Conservation (phyloP, 169 alveolate species). For the Ichthyophthirius multifiliis region DNA sequence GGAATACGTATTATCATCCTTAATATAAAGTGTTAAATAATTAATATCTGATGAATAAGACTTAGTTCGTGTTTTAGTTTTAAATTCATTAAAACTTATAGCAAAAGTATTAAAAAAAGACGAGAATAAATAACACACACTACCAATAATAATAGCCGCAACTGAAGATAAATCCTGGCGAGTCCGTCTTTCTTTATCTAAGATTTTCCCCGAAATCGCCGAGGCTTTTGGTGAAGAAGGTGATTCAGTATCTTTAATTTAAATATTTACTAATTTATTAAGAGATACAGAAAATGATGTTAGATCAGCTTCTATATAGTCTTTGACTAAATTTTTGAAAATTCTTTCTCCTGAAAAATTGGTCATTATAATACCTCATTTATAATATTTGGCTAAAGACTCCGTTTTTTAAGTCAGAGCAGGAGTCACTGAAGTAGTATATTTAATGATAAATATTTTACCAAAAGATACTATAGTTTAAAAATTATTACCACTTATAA, state of each 20-base stretch:
- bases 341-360: conserved; percentile 58
- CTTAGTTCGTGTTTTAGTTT: conserved; percentile 59
- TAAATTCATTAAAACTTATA: conserved; percentile 57
- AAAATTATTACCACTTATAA: conserved; percentile 45
- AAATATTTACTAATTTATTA: conserved; percentile 56
- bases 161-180: conserved; percentile 82
- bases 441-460: conserved; percentile 47
- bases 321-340: conserved; percentile 44
- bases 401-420: conserved; percentile 53
- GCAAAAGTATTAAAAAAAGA: conserved; percentile 59
- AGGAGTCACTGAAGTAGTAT: conserved; percentile 54
- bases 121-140: conserved; percentile 59
- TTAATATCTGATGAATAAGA: conserved; percentile 74
- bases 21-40: conserved; percentile 56
- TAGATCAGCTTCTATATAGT: conserved; percentile 55
- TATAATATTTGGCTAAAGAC: conserved; percentile 47
- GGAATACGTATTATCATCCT: conserved; percentile 44
- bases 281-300: conserved; percentile 78
- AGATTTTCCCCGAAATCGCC: conserved; percentile 63
- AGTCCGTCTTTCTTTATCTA: conserved; percentile 69
- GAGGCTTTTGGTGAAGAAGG: conserved; percentile 78
- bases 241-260: conserved; percentile 55
- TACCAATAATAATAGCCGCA: conserved; percentile 60
- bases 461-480: conserved; percentile 52
- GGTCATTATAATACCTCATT: conserved; percentile 49